phyloP scores from a whole-genome alignment of 2,329 filamentous ascomycete species.

The Shiraia bambusicola region DNA sequence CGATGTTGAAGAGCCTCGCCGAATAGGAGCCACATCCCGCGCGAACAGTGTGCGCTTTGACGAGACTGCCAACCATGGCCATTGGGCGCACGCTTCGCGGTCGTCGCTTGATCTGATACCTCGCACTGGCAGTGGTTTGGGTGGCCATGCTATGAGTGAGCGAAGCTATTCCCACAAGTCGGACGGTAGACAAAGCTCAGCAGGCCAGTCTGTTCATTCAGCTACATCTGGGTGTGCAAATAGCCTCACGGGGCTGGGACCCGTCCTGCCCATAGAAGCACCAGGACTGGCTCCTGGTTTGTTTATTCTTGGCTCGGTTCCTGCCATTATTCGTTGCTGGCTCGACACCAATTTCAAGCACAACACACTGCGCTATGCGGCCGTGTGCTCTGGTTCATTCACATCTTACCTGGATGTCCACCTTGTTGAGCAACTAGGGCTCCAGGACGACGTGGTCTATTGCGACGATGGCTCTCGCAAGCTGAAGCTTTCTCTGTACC shows the following conservation, averaged over 20 bases:
- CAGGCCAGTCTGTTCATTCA: constrained; percentile 80
- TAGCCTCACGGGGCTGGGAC: constrained; percentile 66
- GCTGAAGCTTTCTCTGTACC: constrained; percentile 79
- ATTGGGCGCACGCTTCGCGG: constrained; percentile 80
- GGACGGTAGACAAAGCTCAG: constrained; percentile 89
- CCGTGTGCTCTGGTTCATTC: constrained; percentile 88
- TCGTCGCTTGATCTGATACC: constrained; percentile 82
- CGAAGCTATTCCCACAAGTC: constrained; percentile 92
- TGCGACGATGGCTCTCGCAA: constrained; percentile 66
- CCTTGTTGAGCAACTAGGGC: constrained; percentile 72
- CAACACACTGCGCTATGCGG: constrained; percentile 83
- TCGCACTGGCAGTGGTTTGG: constrained; percentile 76
- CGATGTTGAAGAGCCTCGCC: constrained; percentile 79
- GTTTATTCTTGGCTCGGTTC: constrained; percentile 83
- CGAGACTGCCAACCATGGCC: constrained; percentile 88
- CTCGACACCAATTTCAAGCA: constrained; percentile 88
- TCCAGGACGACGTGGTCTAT: constrained; percentile 66
- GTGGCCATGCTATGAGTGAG: constrained; percentile 80
- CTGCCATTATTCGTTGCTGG: constrained; percentile 95
- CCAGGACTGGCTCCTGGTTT: constrained; percentile 79
- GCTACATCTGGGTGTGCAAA: constrained; percentile 78
- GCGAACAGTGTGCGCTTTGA: constrained; percentile 98
- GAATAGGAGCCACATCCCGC: constrained; percentile 82
- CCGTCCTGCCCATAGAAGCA: constrained; percentile 75
- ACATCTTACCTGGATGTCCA: constrained; percentile 77